Base-by-base conservation (phyloP, 2,329 filamentous ascomycete genomes). In the Zymoseptoria pseudotritici region DNA sequence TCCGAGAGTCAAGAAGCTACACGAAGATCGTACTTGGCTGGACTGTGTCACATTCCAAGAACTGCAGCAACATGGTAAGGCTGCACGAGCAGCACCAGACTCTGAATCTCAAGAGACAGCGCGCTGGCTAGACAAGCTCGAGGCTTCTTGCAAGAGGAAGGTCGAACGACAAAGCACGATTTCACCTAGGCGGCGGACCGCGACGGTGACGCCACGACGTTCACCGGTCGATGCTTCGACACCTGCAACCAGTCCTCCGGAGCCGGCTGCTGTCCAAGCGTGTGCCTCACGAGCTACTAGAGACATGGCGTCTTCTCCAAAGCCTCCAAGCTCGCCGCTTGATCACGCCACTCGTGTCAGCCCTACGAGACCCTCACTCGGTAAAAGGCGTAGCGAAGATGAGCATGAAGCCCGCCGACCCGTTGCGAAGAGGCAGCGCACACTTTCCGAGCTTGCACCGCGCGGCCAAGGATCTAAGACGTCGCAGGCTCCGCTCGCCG, bases 1-100 rank as follows among this genome's bases (percentile, higher is more conserved):
- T 68, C 88, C 91, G 1, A 79, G 83, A 2, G 83, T 93, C 3
- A 80, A 84, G 59, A 95, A 93, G 69, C 79, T 95, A 9, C 90
- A 96, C 67, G 83, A 81, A 61, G 91, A 96, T 70, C 81, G 91
- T 22, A 83, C 83, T 2, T 89, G 83, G 70, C 77, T 80, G 21
- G 89, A 95, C 60, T 81, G 85, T 0, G 76, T 90, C 19, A 84
- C 85, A 0, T 90, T 92, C 63, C 73, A 81, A 0, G 86, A 91
- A 57, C 77, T 96, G 2, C 88, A 92, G 65, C 71, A 79, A 5
- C 78, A 89, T 69, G 90, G 89, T 0, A 72, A 78, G 29, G 76
- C 82, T 29, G 84, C 86, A 19, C 80, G 77, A 19, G 78, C 77
- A 36, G 70, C 77, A 2, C 77, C 81, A 0, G 73, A 81, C 13